Conservation (phyloP, 176 grass and related monocot genomes). For the Puya raimondii region DNA sequence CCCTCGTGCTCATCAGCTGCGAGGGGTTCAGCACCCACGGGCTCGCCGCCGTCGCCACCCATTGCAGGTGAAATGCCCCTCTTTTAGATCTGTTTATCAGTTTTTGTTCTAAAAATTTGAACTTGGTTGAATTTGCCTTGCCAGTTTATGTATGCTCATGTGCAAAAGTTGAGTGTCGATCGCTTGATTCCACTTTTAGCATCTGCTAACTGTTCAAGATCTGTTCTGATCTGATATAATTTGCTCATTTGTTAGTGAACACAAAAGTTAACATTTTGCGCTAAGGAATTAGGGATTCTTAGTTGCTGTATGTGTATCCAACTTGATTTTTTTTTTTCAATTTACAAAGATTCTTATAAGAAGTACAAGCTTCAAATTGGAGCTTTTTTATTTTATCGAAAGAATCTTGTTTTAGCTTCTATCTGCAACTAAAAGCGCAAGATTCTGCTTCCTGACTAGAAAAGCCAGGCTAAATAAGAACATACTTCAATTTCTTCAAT, state of each 20-base stretch:
- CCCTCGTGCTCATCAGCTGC: constrained; percentile 58
- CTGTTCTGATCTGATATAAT: too few relatives aligned
- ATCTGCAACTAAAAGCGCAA: not conserved
- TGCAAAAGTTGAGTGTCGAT: too few relatives aligned
- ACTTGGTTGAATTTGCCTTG: not conserved
- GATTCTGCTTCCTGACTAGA: too few relatives aligned
- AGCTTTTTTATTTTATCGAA: too few relatives aligned
- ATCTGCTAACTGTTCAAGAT: too few relatives aligned
- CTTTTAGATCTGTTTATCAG: not conserved
- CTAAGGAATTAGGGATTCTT: not conserved
- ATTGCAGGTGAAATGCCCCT: constrained; percentile 50
- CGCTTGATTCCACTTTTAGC: too few relatives aligned
- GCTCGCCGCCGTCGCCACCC: constrained; percentile 48
- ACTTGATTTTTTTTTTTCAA: too few relatives aligned
- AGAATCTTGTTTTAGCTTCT: not conserved
- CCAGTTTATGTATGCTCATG: too few relatives aligned
- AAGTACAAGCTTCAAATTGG: too few relatives aligned
- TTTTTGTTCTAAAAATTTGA: constrained; percentile 1
- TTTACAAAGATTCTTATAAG: too few relatives aligned
- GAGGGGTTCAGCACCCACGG: constrained; percentile 78
- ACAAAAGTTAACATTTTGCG: not conserved
- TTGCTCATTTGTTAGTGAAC: not conserved
- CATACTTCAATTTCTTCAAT: too few relatives aligned
- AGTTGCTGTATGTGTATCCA: not conserved
- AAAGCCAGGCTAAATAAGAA: too few relatives aligned